Evolutionary conservation across 2,329 filamentous ascomycete genomes (phyloP).

Genomic region (Scedosporium dehoogii): DNA sequence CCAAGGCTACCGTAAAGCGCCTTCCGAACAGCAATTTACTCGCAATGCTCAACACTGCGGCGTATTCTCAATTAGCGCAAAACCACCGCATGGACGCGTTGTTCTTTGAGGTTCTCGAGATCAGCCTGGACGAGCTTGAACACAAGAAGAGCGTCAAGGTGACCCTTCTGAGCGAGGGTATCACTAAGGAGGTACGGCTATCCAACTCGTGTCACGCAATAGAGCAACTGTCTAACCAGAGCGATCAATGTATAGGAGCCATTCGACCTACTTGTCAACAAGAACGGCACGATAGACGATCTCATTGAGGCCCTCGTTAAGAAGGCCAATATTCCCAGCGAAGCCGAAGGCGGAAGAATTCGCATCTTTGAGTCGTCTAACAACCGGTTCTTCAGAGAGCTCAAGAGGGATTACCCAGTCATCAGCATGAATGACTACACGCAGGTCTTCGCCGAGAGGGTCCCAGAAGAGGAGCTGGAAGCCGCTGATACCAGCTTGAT

Average conservation of each 20-base stretch:
- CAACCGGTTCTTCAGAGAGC: slow-evolving; percentile 74
- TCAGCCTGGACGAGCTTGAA: slow-evolving; percentile 86
- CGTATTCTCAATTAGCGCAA: slow-evolving; percentile 50
- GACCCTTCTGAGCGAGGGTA: slow-evolving; percentile 77
- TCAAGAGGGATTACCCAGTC: slow-evolving; percentile 62
- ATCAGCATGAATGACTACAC: slow-evolving; percentile 79
- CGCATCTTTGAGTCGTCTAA: slow-evolving; percentile 75
- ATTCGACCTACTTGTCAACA: slow-evolving; percentile 76
- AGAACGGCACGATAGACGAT: slow-evolving; percentile 72
- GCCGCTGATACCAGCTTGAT: slow-evolving; percentile 51
- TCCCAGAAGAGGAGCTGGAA: slow-evolving; percentile 63
- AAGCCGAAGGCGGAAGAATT: slow-evolving; percentile 57
- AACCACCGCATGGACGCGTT: slow-evolving; percentile 69
- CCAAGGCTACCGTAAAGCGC: slow-evolving; percentile 70
- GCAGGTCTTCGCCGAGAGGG: slow-evolving; percentile 67
- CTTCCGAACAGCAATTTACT: slow-evolving; percentile 59
- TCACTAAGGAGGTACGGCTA: slow-evolving; percentile 69
- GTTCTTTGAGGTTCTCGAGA: slow-evolving; percentile 89
- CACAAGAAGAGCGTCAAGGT: slow-evolving; percentile 83
- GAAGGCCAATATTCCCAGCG: slow-evolving; percentile 70
- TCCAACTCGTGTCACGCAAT: neutral
- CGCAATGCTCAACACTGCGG: slow-evolving; percentile 68
- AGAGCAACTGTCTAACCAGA: slow-evolving; percentile 4
- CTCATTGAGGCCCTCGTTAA: slow-evolving; percentile 66
- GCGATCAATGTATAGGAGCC: slow-evolving; percentile 45